These are phyloP conservation scores for Nakazawaea pomicola DNA, from an alignment of 805 yeast species.

Conservation along the genomic window DNA sequence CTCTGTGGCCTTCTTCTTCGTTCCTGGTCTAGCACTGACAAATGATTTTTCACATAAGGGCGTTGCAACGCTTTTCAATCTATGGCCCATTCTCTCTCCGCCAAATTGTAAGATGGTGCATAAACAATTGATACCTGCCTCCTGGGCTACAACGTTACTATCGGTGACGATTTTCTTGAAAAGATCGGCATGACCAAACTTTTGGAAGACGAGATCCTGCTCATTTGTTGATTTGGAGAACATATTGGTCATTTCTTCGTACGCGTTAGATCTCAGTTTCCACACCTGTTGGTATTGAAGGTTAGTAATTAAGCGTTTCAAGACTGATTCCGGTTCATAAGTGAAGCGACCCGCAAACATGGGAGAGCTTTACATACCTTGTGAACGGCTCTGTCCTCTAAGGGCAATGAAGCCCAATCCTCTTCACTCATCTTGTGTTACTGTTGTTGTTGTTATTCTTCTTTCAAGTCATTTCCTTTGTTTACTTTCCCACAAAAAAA, in stretches of 20 bases:
- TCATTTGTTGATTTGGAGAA: constrained; percentile 53
- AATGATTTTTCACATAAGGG: constrained; percentile 78
- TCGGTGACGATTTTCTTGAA: constrained; percentile 64
- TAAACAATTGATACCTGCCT: constrained; percentile 62
- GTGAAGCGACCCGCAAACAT: too few species aligned
- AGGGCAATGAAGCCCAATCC: constrained; percentile 58
- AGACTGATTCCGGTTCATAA: too few species aligned
- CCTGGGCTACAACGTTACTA: constrained; percentile 88
- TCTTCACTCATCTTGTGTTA: constrained; percentile 43
- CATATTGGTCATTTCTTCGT: constrained; percentile 53
- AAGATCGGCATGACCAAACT: constrained; percentile 47
- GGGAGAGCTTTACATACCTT: constrained; percentile 38
- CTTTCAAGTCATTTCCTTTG: too few species aligned
- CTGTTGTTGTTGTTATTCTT: too few species aligned
- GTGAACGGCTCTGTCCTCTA: constrained; percentile 62
- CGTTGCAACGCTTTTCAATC: constrained; percentile 38
- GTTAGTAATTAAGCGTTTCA: too few species aligned
- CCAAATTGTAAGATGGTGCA: constrained; percentile 52
- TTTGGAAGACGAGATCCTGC: constrained; percentile 49
- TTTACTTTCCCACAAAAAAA: neutral
- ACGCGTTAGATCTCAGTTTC: constrained; percentile 83
- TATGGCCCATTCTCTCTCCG: constrained; percentile 33
- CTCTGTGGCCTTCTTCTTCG: constrained; percentile 61
- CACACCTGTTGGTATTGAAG: constrained; percentile 39
- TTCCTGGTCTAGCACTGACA: constrained; percentile 67